Base-by-base conservation (phyloP, 495 filamentous ascomycete species). In the Bacidia rubella region DNA sequence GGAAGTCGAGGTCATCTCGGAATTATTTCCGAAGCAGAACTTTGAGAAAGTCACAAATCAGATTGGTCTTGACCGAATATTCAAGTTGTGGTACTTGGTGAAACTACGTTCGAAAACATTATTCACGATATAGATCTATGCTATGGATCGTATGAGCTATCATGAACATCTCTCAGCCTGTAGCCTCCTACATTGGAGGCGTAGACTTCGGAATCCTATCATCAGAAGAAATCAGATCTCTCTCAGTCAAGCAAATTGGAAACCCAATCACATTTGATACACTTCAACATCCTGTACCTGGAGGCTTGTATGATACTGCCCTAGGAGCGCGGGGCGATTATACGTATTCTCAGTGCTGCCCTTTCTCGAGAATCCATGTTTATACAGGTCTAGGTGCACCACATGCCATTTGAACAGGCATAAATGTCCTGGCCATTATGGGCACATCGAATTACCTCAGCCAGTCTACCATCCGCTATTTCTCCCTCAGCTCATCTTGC, bases 381-480 rank as follows among this genome's bases (percentile, higher is more conserved):
- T 64, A 46, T 49, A 3, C 25, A 49, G 29, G 15, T 53, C 22
- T 62, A 96, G 90, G 58, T 96, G 90, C 68, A 79, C 86, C 60
- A 96, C 90, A 68, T 96, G 90, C 64, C 82, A 87, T 57, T 73
- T 89, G 58, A 79, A 78, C 57, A 79, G 77, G 55, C 76, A 77
- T 56, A 79, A 78, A 49, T 99, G 92, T 65, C 88, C 92, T 10
- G 93, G 93, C 54, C 93, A 99, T 70, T 75, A 80, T 27, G 93
- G 93, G 47, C 92, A 97, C 64, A 93, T 99, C 64, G 87, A 95
- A 57, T 79, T 99, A 23, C 90, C 93, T 2, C 81, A 90, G 11
- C 85, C 83, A 41, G 81, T 95, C 47, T 99, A 96, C 64, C 90
- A 96, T 69, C 84, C 88, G 22, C 82, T 86, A 0, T 95, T 95